These are phyloP conservation scores for Pseudogymnoascus pannorum DNA, from an alignment of 2,329 filamentous ascomycete genomes.

Conservation along the genomic window DNA sequence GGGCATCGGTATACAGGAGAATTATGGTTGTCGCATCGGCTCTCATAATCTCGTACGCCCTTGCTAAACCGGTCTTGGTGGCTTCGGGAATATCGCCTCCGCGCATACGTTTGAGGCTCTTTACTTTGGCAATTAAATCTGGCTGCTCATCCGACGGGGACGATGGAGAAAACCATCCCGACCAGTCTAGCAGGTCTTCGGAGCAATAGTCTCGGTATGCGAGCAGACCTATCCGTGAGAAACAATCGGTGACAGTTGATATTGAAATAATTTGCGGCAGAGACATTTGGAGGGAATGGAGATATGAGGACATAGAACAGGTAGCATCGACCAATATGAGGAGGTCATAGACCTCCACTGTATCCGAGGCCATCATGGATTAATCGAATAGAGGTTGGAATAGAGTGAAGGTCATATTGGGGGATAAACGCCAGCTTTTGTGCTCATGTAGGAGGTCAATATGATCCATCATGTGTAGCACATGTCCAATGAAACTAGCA, in stretches of 20 bases:
- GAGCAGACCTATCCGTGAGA: slow-evolving; percentile 42
- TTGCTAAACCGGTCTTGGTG: slow-evolving; percentile 41
- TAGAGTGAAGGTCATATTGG: not conserved
- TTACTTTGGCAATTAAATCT: slow-evolving; percentile 31
- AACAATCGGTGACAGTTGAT: slow-evolving; percentile 41
- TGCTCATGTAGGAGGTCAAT: not conserved
- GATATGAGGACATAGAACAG: slow-evolving; percentile 37
- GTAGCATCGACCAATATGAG: slow-evolving; percentile 42
- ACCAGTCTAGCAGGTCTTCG: slow-evolving; percentile 37
- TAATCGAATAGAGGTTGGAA: not conserved
- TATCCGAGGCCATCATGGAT: not conserved
- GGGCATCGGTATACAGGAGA: slow-evolving; percentile 41
- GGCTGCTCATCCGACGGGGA: slow-evolving; percentile 21
- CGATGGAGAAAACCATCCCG: slow-evolving; percentile 37
- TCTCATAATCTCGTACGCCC: slow-evolving; percentile 40
- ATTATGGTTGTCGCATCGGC: slow-evolving; percentile 41
- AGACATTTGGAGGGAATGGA: slow-evolving; percentile 37
- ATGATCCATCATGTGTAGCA: not conserved
- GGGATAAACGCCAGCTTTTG: not conserved
- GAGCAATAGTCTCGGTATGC: slow-evolving; percentile 43
- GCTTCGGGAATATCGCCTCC: slow-evolving; percentile 42
- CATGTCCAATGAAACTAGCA: not conserved
- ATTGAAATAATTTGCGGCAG: slow-evolving; percentile 45
- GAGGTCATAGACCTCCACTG: slow-evolving; percentile 33
- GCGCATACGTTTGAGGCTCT: slow-evolving; percentile 26